These are phyloP conservation scores for Pinus albicaulis DNA, from an alignment of 75 land plant genomes.

Conservation along the genomic window DNA sequence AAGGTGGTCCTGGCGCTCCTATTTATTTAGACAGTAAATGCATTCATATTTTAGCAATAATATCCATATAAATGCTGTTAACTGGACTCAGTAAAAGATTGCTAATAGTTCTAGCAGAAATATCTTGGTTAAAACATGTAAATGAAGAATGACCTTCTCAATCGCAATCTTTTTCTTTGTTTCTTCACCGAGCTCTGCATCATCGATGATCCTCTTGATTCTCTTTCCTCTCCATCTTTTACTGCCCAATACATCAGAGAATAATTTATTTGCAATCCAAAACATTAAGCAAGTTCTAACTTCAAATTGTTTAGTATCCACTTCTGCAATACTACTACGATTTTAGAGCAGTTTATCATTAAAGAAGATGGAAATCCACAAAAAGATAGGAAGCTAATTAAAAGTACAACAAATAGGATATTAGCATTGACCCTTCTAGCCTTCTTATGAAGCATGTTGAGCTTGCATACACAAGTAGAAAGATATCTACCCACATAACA, in stretches of 20 bases:
- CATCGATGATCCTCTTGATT: constrained; percentile 82
- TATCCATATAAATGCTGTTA: neutral
- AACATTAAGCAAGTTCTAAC: too few species aligned
- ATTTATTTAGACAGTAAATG: constrained; percentile 2
- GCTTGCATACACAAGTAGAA: too few species aligned
- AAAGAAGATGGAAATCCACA: neutral
- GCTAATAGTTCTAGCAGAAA: neutral
- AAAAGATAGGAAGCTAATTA: too few species aligned
- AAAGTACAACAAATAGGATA: too few species aligned
- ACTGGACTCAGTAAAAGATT: neutral
- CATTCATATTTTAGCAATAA: neutral
- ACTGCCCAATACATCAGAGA: constrained; percentile 1
- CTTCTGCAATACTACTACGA: neutral
- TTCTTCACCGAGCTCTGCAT: constrained; percentile 87
- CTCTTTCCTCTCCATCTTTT: constrained; percentile 38
- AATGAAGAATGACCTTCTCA: constrained; percentile 66
- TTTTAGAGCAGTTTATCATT: neutral
- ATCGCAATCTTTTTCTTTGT: constrained; percentile 79
- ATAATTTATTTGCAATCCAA: too few species aligned
- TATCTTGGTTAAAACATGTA: neutral
- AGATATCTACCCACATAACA: too few species aligned
- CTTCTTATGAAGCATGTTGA: too few species aligned
- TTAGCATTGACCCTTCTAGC: too few species aligned
- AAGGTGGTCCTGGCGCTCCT: constrained; percentile 94
- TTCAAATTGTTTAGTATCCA: neutral